phyloP scores from a whole-genome alignment of 2,329 filamentous ascomycete genomes.

The Aaosphaeria pasadenensis region DNA sequence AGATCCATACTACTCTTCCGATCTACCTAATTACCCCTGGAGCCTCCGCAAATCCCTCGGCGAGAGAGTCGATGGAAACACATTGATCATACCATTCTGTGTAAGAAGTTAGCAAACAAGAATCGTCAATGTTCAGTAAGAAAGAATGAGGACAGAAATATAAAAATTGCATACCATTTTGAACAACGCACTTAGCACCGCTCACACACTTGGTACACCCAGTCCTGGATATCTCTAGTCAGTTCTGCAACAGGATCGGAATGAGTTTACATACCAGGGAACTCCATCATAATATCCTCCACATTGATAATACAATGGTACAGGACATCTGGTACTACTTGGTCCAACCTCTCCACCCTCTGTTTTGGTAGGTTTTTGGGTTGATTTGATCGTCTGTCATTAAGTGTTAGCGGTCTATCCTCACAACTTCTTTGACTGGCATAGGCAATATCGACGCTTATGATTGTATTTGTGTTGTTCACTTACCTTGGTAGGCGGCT shows the following conservation, averaged over 20 bases:
- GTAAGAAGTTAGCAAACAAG: slow-evolving; percentile 3
- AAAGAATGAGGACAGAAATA: background rate
- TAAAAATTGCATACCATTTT: slow-evolving; percentile 22
- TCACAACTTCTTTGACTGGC: background rate
- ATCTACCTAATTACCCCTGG: too few species aligned
- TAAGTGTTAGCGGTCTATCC: background rate
- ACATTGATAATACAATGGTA: slow-evolving; percentile 29
- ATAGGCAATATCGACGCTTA: background rate
- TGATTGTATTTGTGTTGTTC: background rate
- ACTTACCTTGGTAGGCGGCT: slow-evolving; percentile 8
- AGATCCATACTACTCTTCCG: too few species aligned
- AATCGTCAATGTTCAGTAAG: background rate
- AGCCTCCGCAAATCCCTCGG: too few species aligned
- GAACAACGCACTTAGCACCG: slow-evolving; percentile 21
- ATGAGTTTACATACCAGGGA: slow-evolving; percentile 9
- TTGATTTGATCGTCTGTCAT: slow-evolving; percentile 8
- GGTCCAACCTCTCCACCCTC: slow-evolving; percentile 17
- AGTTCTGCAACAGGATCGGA: too few species aligned
- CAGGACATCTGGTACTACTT: slow-evolving; percentile 27
- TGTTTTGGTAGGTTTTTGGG: slow-evolving; percentile 9
- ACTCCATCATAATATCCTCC: slow-evolving; percentile 22
- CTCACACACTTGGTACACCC: slow-evolving; percentile 26
- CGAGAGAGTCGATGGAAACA: slow-evolving; percentile 13
- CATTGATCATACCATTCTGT: slow-evolving; percentile 28
- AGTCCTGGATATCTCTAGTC: slow-evolving; percentile 1